Evolutionary conservation across 768 basidiomycete genomes (phyloP), one percentile per base, ranked within the genome.

Genomic region (Kwoniella dejecticola): DNA sequence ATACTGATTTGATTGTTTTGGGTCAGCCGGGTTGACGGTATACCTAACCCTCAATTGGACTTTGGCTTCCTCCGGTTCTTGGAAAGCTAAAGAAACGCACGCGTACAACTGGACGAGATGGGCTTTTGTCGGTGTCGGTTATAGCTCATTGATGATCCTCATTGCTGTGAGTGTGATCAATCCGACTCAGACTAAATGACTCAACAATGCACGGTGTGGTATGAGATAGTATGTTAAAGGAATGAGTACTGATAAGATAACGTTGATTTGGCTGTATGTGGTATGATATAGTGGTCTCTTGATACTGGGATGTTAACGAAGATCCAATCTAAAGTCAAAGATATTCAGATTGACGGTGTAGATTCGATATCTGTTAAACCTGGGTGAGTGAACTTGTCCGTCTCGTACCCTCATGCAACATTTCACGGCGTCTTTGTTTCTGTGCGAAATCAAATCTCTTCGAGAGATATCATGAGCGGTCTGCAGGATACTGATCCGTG

Each of bases 61-160:
- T 1, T 53, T 75, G 1, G 70, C 68, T 15, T 64, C 70, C 2
- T 52, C 66, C 11, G 70, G 73, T 5, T 56, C 45, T n/a, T 75
- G 64, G 64, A 29, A 61, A 0, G 19, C 30, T 3, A 67, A 67
- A 42, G 60, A 57, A n/a, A n/a, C 13, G 4, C 21, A 55, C 6
- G 73, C 66, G 0, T 66, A 60, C 42, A 41, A 57, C 6, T 70
- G 66, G 66, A 75, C 73, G 12, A 44, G 58, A 23, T 63, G 60
- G 61, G 64, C 70, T 15, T 75, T 68, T 60, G 24, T 19, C 36
- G 29, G 45, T 19, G 66, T 62, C 10, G 47, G 54, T 15, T 42
- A 27, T 17, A 63, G 52, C 26, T 48, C 49, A 1, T 19, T 75
- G 19, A 55, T 67, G 3, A 49, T 68, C 11, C 24, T 72, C 21